Evolutionary conservation across 108 stramenopile genomes (phyloP), one percentile per base, ranked within the genome.

Genomic region (Cyclotella atomus): DNA sequence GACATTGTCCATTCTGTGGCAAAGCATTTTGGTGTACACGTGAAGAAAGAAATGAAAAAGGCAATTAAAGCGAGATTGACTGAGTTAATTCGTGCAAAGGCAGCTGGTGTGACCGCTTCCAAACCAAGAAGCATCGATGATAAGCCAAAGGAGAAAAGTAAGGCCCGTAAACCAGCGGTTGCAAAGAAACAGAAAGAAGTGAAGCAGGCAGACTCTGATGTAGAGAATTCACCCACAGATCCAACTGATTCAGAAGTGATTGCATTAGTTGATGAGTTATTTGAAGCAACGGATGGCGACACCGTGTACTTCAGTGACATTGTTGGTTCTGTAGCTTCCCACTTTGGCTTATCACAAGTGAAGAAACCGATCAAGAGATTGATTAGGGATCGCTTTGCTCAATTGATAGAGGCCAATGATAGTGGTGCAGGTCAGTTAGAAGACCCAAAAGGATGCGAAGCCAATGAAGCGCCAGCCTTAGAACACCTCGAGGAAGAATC

Each of bases 31-130:
- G 56, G 64, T 20, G 23, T 65, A 36, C 70, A 63, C 44, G 57
- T 84, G 16, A 38, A 68, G n/a, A 81, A 81, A 56, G 35, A 27
- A 9, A 76, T 24, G 53, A 67, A 81, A 52, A 76, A 77, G 49
- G 27, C 44, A 14, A 77, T 84, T 49, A 81, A 68, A 59, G 32
- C 38, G 16, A 71, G 83, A 45, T 59, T 84, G 63, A 73, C 70
- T 34, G 55, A 71, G 19, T 76, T 84, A 24, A 76, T 84, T 50
- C 70, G 65, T 60, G 70, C 20, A 61, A 71, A 29, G 34, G 38
- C 20, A 21, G 21, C 41, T 35, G 29, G 15, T 19, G 3, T 35
- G 5, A 10, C 1, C 10, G 23, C 1, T 2, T 2, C 21, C 19
- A 23, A 1, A 53, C 19, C 21, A 23, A 53, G 52, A 19, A 53